phyloP scores from a whole-genome alignment of 306 rosid genomes.

The Quercus suber region DNA sequence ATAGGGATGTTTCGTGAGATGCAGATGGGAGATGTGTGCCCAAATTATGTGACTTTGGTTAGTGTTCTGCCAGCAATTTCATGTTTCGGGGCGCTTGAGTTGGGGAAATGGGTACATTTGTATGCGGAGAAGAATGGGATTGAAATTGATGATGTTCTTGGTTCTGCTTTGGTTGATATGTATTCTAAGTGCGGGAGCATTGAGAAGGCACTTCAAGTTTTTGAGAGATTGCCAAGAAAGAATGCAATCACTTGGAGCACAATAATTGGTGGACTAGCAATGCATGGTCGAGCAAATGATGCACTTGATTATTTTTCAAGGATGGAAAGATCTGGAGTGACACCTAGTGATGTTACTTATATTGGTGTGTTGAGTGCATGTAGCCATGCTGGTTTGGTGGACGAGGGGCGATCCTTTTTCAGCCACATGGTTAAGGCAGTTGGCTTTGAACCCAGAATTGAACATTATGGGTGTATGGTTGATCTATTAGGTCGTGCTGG shows the following conservation, averaged over 20 bases:
- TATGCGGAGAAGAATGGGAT: slow-evolving; percentile 51
- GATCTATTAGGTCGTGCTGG: slow-evolving; percentile 74
- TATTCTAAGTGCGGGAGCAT: slow-evolving; percentile 72
- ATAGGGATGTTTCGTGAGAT: slow-evolving; percentile 53
- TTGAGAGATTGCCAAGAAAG: slow-evolving; percentile 51
- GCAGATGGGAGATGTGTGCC: slow-evolving; percentile 46
- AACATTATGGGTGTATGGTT: slow-evolving; percentile 85
- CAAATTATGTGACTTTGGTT: slow-evolving; percentile 68
- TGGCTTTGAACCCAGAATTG: slow-evolving; percentile 59
- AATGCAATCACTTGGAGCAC: slow-evolving; percentile 72
- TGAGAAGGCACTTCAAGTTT: slow-evolving; percentile 74
- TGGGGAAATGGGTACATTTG: slow-evolving; percentile 78
- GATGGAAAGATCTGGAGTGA: slow-evolving; percentile 52
- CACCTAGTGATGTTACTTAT: slow-evolving; percentile 66
- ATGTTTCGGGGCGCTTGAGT: slow-evolving; percentile 60
- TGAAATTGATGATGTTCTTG: slow-evolving; percentile 56
- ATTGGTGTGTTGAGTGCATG: slow-evolving; percentile 67
- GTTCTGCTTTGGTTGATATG: slow-evolving; percentile 80
- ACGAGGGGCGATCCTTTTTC: slow-evolving; percentile 51
- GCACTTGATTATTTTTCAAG: slow-evolving; percentile 40
- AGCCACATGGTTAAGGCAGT: slow-evolving; percentile 51
- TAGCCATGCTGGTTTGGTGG: slow-evolving; percentile 74
- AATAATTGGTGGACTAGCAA: slow-evolving; percentile 63
- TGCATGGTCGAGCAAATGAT: slow-evolving; percentile 59
- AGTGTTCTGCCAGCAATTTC: slow-evolving; percentile 74